phyloP scores from a whole-genome alignment of 2,329 filamentous ascomycete genomes.

The Dactylellina cionopaga region DNA sequence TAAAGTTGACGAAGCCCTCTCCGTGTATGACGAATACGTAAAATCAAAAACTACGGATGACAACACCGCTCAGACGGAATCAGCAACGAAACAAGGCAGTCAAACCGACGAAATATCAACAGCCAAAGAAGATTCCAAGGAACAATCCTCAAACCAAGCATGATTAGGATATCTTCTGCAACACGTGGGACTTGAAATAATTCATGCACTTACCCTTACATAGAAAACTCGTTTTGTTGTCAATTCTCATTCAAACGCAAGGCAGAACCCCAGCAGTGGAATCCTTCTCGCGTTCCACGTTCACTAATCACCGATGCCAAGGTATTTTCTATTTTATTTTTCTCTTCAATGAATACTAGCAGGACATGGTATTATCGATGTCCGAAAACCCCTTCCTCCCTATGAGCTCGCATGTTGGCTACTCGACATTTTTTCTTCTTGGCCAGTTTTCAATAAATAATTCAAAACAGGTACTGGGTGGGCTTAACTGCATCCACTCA shows the following conservation, averaged over 20 bases:
- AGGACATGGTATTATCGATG: too few relatives aligned
- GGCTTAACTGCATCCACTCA: background rate
- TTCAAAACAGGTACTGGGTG: background rate
- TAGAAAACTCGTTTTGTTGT: too few relatives aligned
- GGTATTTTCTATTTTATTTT: background rate
- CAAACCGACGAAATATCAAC: constrained; percentile 18
- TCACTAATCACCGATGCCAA: too few relatives aligned
- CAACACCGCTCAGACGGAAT: background rate
- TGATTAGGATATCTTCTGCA: background rate
- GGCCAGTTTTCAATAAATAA: background rate
- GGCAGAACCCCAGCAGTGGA: background rate
- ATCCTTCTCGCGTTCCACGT: too few relatives aligned
- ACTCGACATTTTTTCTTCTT: background rate
- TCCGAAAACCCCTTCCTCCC: background rate
- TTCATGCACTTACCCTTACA: too few relatives aligned
- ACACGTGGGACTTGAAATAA: too few relatives aligned
- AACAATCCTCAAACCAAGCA: constrained; percentile 16
- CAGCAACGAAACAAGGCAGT: background rate
- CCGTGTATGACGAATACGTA: constrained; percentile 98
- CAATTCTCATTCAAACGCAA: background rate
- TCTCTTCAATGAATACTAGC: background rate
- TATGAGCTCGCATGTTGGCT: too few relatives aligned
- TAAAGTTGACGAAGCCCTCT: constrained; percentile 97
- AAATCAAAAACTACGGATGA: constrained; percentile 75
- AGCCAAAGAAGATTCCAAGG: constrained; percentile 28